Evolutionary conservation across 768 basidiomycete species (phyloP).

Genomic region (Panaeolus papilionaceus): DNA sequence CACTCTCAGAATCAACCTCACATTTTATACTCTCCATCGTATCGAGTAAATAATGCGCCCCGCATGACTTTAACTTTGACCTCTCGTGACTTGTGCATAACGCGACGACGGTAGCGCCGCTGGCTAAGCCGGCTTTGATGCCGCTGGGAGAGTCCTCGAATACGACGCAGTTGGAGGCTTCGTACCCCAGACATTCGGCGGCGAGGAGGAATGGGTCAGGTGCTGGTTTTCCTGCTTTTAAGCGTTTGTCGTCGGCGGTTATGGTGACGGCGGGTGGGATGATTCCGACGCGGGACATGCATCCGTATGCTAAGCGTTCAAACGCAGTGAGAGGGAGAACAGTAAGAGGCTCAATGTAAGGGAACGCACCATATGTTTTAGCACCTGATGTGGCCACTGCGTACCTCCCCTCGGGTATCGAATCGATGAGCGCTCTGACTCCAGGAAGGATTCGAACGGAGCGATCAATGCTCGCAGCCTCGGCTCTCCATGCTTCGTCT

Average conservation of each 20-base stretch:
- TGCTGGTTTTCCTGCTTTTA: constrained; percentile 69
- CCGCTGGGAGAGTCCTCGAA: constrained; percentile 86
- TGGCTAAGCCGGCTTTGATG: constrained; percentile 73
- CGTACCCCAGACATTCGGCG: constrained; percentile 61
- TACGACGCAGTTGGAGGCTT: constrained; percentile 69
- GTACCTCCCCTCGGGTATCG: constrained; percentile 68
- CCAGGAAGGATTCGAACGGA: constrained; percentile 77
- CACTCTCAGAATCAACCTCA: constrained; percentile 39
- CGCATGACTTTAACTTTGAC: constrained; percentile 56
- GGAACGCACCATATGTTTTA: constrained; percentile 70
- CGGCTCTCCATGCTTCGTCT: constrained; percentile 59
- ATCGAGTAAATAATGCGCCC: constrained; percentile 62
- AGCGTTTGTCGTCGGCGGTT: constrained; percentile 77
- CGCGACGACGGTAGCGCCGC: constrained; percentile 76
- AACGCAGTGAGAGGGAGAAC: not conserved
- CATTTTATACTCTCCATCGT: constrained; percentile 58
- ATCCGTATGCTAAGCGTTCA: constrained; percentile 56
- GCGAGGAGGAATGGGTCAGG: constrained; percentile 71
- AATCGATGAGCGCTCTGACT: constrained; percentile 66
- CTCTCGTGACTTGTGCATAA: constrained; percentile 77
- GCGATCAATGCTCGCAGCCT: constrained; percentile 62
- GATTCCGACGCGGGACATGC: constrained; percentile 75
- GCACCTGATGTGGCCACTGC: constrained; percentile 80
- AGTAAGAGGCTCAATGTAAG: no score
- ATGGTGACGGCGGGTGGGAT: constrained; percentile 71